Conservation (phyloP, 2,329 filamentous ascomycete genomes). For the Ophiostoma triangulosporum region DNA sequence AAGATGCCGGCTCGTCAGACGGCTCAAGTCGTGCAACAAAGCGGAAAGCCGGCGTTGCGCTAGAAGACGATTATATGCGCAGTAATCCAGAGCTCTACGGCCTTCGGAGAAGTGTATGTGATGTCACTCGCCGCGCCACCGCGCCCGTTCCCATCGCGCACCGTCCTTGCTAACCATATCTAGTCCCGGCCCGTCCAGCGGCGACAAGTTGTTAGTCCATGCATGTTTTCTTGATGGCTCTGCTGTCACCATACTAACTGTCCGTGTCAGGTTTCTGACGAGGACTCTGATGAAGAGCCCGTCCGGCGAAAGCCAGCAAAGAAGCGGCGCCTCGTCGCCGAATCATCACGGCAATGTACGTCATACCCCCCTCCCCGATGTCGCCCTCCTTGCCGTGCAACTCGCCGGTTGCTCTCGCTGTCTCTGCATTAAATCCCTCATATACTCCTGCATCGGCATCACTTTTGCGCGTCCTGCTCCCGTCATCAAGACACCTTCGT, state of each 20-base stretch:
- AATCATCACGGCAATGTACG: constrained; percentile 13
- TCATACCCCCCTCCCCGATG: neutral
- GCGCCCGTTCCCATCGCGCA: neutral
- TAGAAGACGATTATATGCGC: constrained; percentile 72
- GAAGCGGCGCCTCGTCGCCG: constrained; percentile 43
- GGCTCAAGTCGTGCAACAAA: constrained; percentile 52
- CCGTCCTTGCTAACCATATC: constrained; percentile 20
- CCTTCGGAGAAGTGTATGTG: constrained; percentile 73
- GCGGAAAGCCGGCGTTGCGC: constrained; percentile 48
- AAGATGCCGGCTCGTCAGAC: constrained; percentile 55
- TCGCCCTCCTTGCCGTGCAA: neutral
- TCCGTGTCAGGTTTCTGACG: constrained; percentile 20
- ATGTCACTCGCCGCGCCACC: constrained; percentile 3
- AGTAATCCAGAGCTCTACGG: constrained; percentile 94
- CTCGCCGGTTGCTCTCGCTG: neutral
- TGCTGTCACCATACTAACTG: constrained; percentile 1
- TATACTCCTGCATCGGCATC: neutral
- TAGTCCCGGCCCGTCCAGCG: constrained; percentile 45
- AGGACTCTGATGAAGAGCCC: constrained; percentile 39
- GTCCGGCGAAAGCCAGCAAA: constrained; percentile 45
- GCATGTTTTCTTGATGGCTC: too few species aligned
- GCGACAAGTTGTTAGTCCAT: constrained; percentile 39
- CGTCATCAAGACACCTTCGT: neutral
- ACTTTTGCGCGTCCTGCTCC: neutral
- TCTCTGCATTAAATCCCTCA: neutral